Percentiles rank a stretch among this genome's conserved stretches.
Evolutionary conservation across 495 filamentous ascomycete genomes (phyloP).

Genomic region (Aspergillus panamensis): DNA sequence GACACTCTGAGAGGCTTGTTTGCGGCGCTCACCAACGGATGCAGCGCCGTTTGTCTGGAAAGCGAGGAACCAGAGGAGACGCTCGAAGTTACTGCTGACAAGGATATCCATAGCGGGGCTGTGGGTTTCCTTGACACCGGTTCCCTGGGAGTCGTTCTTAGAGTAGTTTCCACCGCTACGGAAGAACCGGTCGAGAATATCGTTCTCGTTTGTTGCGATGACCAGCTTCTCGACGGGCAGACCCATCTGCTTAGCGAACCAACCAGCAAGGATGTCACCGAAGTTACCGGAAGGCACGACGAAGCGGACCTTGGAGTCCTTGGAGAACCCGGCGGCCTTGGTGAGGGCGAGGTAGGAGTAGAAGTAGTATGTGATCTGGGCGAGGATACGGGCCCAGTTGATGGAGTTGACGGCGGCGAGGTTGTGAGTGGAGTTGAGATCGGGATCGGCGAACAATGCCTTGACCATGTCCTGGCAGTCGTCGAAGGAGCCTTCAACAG

Average conservation of each 20-base stretch:
- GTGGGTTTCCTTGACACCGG: conserved; percentile 73
- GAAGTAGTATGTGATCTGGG: conserved; percentile 93
- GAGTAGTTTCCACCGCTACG: conserved; percentile 78
- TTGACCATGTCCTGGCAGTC: conserved; percentile 98
- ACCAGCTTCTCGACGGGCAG: conserved; percentile 79
- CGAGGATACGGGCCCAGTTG: conserved; percentile 86
- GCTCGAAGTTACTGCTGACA: conserved; percentile 92
- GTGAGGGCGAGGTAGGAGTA: conserved; percentile 79
- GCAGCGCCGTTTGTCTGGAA: conserved; percentile 50
- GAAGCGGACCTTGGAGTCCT: conserved; percentile 63
- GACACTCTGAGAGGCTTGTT: conserved; percentile 50
- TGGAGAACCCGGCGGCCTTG: conserved; percentile 45
- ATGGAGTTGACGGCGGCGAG: conserved; percentile 88
- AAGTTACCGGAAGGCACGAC: conserved; percentile 94
- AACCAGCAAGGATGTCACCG: conserved; percentile 91
- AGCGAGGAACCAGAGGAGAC: conserved; percentile 84
- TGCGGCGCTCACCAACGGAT: conserved; percentile 34
- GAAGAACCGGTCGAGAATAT: conserved; percentile 80
- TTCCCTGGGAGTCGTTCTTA: conserved; percentile 49
- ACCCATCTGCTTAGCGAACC: conserved; percentile 87
- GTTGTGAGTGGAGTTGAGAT: conserved; percentile 67
- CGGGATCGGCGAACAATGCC: conserved; percentile 77
- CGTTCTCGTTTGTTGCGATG: conserved; percentile 90
- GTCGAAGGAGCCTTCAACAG: conserved; percentile 86
- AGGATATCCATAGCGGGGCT: conserved; percentile 97